phyloP scores from a whole-genome alignment of 2,329 filamentous ascomycete genomes.

The Xylaria sp. region DNA sequence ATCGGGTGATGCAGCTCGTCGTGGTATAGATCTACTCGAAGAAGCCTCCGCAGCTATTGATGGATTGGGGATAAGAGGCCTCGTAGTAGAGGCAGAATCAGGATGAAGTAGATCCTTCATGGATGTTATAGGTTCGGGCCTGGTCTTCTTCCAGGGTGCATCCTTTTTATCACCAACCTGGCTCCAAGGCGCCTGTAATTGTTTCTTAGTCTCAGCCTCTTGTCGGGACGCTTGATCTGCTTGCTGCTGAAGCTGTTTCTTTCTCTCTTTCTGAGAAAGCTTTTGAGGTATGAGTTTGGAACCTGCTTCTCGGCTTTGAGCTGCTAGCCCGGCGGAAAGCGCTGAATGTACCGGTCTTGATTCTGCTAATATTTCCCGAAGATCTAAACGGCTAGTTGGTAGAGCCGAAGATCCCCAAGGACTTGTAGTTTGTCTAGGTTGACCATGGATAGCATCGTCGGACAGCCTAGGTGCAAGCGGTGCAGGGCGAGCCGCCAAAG shows the following conservation, averaged over 20 bases:
- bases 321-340: constrained; percentile 64
- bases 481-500: constrained; percentile 20
- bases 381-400: constrained; percentile 71
- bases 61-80: constrained; percentile 53
- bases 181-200: constrained; percentile 58
- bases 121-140: constrained; percentile 58
- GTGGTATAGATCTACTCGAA: constrained; percentile 51
- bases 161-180: constrained; percentile 53
- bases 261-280: constrained; percentile 91
- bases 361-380: constrained; percentile 79
- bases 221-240: constrained; percentile 56
- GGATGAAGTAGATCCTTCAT: constrained; percentile 59
- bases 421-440: constrained; percentile 44
- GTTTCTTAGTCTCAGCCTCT: constrained; percentile 47
- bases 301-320: constrained; percentile 57
- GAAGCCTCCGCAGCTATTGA: constrained; percentile 56
- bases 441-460: constrained; percentile 30
- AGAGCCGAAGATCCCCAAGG: constrained; percentile 64
- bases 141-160: constrained; percentile 74
- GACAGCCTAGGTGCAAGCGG: constrained; percentile 25
- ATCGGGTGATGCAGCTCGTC: constrained; percentile 68
- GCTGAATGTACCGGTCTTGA: constrained; percentile 61
- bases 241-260: constrained; percentile 79
- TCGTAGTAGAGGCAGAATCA: constrained; percentile 46
- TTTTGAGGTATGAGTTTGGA: constrained; percentile 61